phyloP scores from a whole-genome alignment of 208 protist species.

The Trypanosoma conorhini region DNA sequence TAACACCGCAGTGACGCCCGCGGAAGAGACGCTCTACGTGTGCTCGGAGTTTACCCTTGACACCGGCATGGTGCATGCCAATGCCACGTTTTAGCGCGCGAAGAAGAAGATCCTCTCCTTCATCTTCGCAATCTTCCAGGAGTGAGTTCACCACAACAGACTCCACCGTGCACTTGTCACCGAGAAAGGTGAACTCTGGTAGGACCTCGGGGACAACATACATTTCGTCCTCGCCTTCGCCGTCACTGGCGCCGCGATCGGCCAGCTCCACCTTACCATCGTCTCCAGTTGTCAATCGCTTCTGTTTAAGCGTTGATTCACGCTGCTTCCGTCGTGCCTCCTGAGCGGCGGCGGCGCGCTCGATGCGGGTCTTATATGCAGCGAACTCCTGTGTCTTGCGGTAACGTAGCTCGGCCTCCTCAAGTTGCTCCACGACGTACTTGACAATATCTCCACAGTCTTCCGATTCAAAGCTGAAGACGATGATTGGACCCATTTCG shows the following conservation, averaged over 20 bases:
- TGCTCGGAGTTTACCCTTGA: slow-evolving; percentile 86
- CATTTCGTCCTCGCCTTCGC: slow-evolving; percentile 51
- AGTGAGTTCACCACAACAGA: slow-evolving; percentile 40
- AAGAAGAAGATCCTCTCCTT: slow-evolving; percentile 66
- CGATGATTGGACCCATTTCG: slow-evolving; percentile 89
- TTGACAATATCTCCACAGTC: slow-evolving; percentile 88
- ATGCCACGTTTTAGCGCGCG: slow-evolving; percentile 87
- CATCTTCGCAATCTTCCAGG: slow-evolving; percentile 68
- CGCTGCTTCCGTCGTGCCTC: slow-evolving; percentile 59
- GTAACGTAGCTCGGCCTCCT: slow-evolving; percentile 76
- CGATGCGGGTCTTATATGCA: slow-evolving; percentile 61
- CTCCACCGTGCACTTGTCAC: slow-evolving; percentile 52
- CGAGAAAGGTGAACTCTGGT: slow-evolving; percentile 88
- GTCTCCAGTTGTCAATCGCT: slow-evolving; percentile 67
- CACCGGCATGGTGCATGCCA: slow-evolving; percentile 92
- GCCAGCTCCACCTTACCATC: slow-evolving; percentile 63
- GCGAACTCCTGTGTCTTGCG: slow-evolving; percentile 89
- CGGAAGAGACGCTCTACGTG: slow-evolving; percentile 95
- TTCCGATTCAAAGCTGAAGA: slow-evolving; percentile 92
- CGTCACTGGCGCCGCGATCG: slow-evolving; percentile 54
- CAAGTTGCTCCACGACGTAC: slow-evolving; percentile 74
- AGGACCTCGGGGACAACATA: slow-evolving; percentile 81
- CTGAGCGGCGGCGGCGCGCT: slow-evolving; percentile 63
- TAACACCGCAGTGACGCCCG: slow-evolving; percentile 81
- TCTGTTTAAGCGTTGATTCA: slow-evolving; percentile 81